Conservation (phyloP, 176 grass and related monocot genomes). For the Paspalum notatum region DNA sequence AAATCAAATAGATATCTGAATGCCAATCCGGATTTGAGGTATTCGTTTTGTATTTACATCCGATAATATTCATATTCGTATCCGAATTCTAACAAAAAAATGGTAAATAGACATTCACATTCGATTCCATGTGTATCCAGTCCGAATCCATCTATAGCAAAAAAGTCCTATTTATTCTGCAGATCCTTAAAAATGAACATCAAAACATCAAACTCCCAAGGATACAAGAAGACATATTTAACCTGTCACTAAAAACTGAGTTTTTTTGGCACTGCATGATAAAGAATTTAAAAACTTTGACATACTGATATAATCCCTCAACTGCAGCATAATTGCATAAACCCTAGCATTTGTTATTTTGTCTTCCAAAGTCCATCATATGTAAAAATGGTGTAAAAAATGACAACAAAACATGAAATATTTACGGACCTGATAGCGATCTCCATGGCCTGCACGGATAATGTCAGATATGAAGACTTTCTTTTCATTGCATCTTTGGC, state of each 20-base stretch:
- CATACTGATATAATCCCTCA: conserved; percentile 15
- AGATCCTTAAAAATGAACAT: too few relatives aligned
- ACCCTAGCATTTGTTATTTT: conserved; percentile 1
- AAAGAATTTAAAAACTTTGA: conserved; percentile 7
- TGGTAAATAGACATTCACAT: too few relatives aligned
- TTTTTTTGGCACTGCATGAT: neutral
- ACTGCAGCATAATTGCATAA: conserved; percentile 26
- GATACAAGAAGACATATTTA: neutral
- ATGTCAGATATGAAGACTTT: conserved; percentile 81
- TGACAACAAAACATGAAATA: conserved; percentile 1
- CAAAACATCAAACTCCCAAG: neutral
- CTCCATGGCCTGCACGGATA: conserved; percentile 83
- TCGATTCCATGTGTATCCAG: too few relatives aligned
- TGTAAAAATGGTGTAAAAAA: conserved; percentile 4
- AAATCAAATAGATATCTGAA: too few relatives aligned
- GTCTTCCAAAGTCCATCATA: neutral
- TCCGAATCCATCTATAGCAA: too few relatives aligned
- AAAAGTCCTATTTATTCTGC: too few relatives aligned
- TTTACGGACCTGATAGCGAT: conserved; percentile 84
- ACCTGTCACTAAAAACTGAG: neutral
- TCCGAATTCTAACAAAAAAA: too few relatives aligned
- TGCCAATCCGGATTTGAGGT: too few relatives aligned
- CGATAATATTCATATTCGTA: too few relatives aligned
- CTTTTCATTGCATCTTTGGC: conserved; percentile 77
- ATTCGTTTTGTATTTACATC: too few relatives aligned